Evolutionary conservation across 2,329 filamentous ascomycete species (phyloP), one percentile per base, ranked within the genome.

Genomic region (Cercospora zeae-maydis): DNA sequence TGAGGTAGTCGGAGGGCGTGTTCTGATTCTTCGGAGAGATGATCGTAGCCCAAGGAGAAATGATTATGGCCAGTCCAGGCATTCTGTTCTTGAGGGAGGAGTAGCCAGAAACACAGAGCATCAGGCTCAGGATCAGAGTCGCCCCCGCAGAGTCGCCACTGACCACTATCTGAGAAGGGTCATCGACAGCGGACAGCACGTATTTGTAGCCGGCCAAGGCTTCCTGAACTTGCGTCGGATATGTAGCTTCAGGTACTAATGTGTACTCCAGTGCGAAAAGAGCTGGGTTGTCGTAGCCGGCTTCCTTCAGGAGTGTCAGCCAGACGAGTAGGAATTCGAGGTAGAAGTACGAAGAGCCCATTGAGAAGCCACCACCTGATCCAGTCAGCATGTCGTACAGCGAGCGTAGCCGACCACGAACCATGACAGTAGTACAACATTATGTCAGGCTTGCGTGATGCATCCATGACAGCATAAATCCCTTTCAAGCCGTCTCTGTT

Each of bases 381-480:
- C 37, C 10, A 33, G 56, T 66, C 33, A 56, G 52, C 21, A 19
- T 24, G 39, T 10, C 19, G 13, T 27, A 52, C 9, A 9, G 8
- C 5, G 36, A 14, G 14, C 16, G 9, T 33, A 39, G n/a, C 24
- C n/a, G 67, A 13, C 24, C n/a, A 67, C 80, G 69, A 77, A 88
- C 89, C 91, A 73, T 96, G 91, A 42, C 85, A 84, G 73, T 95
- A 95, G 74, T 92, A 93, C 1, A 96, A 76, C n/a, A 92, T 86
- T 60, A 95, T 79, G 73, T 95, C 91, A 0, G 90, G 88, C 59
- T 83, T 80, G 54, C 80, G 77, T 39, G 81, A 79, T 14, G 84
- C 81, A 69, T 91, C 82, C 49, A 83, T 78, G 45, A 84, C 83
- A 54, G 92, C 84, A 87, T 89, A 93, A 3, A 93, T 77, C 2